Evolutionary conservation across 345 rosid genomes (phyloP), one percentile per base, ranked within the genome.

Genomic region (Garcia nutans): DNA sequence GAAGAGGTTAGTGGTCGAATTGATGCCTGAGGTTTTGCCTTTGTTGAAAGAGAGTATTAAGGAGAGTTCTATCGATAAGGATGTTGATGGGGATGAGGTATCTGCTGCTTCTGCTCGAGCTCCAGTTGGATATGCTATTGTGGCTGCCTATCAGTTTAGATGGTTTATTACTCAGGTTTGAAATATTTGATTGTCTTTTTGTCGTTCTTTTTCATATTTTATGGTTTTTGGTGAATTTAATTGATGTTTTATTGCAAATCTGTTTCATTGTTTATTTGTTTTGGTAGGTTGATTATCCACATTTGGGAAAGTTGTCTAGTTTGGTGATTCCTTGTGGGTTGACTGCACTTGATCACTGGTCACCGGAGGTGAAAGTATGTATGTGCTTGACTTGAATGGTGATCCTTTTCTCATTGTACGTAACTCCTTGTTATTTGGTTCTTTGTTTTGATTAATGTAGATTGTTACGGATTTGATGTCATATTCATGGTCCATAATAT

Each of bases 281-380:
- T 73, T 45, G 16, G 44, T 80, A 93, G 99, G 85, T 93, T 70
- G 90, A 81, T 72, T 72, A 61, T 82, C 87, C 91, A 16, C 73
- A 80, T 71, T 57, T 93, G 80, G 97, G 86, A 66, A 88, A 88
- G 69, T 26, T 90, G 78, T 86, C 91, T 71, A 84, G 81, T 83
- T 69, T 93, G 90, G 87, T 93, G 82, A 77, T 90, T 86, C 99
- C 98, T 79, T 96, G 94, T 85, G 99, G 87, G 55, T 84, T 93
- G 82, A 93, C 94, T 56, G 89, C 92, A 24, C 90, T 93, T 74
- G 97, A 96, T 81, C 98, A 93, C 82, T 96, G 96, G 98, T 93
- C 97, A 11, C 89, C 96, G 0, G 86, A 84, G 79, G 93, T 96
- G 76, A 96, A 96, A 86, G 99, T 92, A 87, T 54, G 94, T 82